Evolutionary conservation across 2,329 filamentous ascomycete genomes (phyloP).

Genomic region (Tympanopsis confertula): DNA sequence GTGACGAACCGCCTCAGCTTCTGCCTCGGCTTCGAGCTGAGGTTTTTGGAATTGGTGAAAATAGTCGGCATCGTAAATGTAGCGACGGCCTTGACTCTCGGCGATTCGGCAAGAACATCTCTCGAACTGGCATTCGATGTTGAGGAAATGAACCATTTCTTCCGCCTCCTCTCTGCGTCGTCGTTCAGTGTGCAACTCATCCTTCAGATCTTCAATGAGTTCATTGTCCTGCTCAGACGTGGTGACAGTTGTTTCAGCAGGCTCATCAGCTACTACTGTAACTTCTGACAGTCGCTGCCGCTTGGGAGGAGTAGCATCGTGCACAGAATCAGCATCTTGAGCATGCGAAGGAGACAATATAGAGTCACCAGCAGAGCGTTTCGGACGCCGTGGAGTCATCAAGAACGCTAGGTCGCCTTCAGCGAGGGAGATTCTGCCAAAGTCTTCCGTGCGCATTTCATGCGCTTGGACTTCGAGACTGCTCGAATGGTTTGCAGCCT

Average conservation of each 20-base stretch:
- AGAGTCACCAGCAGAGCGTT: slow-evolving; percentile 17
- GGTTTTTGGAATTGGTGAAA: background rate
- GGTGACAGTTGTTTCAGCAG: too few relatives aligned
- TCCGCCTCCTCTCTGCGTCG: slow-evolving; percentile 36
- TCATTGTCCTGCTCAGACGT: background rate
- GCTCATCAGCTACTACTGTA: slow-evolving; percentile 13
- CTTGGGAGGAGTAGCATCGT: slow-evolving; percentile 16
- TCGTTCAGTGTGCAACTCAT: slow-evolving; percentile 35
- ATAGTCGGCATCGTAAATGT: background rate
- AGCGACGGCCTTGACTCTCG: slow-evolving; percentile 16
- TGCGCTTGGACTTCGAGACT: slow-evolving; percentile 17
- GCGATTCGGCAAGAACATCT: slow-evolving; percentile 31
- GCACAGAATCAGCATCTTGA: slow-evolving; percentile 3
- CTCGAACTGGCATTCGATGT: slow-evolving; percentile 34
- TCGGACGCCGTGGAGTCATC: slow-evolving; percentile 16
- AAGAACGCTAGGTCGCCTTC: slow-evolving; percentile 18
- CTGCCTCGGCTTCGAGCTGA: background rate
- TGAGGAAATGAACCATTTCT: slow-evolving; percentile 38
- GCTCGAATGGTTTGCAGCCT: slow-evolving; percentile 20
- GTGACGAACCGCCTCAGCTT: background rate
- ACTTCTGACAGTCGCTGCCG: slow-evolving; percentile 16
- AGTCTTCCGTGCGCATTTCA: slow-evolving; percentile 12
- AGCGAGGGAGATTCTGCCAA: slow-evolving; percentile 13
- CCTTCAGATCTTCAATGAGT: background rate
- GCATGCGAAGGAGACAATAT: slow-evolving; percentile 9